Evolutionary conservation across 257 asterid species (phyloP).

Genomic region (Osmanthus fragrans): DNA sequence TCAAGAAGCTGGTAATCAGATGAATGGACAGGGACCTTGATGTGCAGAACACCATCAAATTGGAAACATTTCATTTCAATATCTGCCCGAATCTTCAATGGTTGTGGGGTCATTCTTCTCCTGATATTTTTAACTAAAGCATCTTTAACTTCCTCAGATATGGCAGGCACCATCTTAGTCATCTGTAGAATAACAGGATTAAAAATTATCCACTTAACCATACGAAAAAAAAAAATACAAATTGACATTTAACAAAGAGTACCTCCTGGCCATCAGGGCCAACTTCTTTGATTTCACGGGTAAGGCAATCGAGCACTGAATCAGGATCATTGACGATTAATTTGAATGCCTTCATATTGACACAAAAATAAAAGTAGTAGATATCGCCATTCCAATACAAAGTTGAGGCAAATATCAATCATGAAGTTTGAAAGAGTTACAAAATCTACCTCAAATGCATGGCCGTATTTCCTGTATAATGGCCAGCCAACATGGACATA

Average conservation of each 20-base stretch:
- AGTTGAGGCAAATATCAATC: not conserved
- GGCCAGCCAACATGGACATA: slow-evolving; percentile 97
- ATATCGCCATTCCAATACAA: not conserved
- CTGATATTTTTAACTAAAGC: slow-evolving; percentile 77
- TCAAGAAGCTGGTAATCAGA: slow-evolving; percentile 6
- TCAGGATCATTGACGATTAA: slow-evolving; percentile 84
- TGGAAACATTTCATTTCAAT: slow-evolving; percentile 92
- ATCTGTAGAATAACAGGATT: slow-evolving; percentile 42
- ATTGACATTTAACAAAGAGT: slow-evolving; percentile 9
- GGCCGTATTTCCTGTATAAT: slow-evolving; percentile 85
- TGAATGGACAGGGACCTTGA: slow-evolving; percentile 55
- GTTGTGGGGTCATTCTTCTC: slow-evolving; percentile 98
- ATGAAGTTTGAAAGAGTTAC: not conserved
- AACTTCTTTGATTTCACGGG: slow-evolving; percentile 90
- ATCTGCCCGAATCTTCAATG: slow-evolving; percentile 84
- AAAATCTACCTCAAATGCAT: slow-evolving; percentile 87
- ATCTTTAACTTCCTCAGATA: slow-evolving; percentile 78
- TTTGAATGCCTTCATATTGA: slow-evolving; percentile 72
- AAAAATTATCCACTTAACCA: slow-evolving; percentile 5
- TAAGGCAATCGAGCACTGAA: slow-evolving; percentile 77
- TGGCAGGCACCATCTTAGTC: slow-evolving; percentile 81
- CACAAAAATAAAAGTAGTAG: slow-evolving; percentile 4
- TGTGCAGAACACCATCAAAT: slow-evolving; percentile 96
- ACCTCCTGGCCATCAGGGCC: slow-evolving; percentile 96
- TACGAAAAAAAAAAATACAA: not conserved